Base-by-base conservation (phyloP, 352 stramenopile genomes). In the Phytophthora cactorum region DNA sequence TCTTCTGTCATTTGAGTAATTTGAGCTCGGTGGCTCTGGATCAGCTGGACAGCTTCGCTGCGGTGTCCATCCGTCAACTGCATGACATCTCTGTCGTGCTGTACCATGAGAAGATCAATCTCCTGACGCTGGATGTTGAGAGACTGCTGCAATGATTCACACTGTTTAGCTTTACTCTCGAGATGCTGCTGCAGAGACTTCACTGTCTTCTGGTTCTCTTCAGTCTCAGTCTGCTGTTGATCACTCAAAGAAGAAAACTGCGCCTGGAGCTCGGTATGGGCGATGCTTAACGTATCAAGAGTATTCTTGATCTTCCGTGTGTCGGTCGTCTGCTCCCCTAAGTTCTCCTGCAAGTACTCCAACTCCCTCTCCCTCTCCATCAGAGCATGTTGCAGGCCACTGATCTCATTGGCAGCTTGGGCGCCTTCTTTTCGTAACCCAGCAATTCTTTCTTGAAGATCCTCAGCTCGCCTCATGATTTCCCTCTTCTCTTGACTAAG, bases 361-460 rank as follows among this genome's bases (percentile, higher is more conserved):
- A 75, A n/a, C 50, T 75, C 68, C 46, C 59, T 75, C 50, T 75
- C 68, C 46, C 59, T 75, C 27, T 65, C 68, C 46, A 72, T 75
- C 3, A 75, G 52, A 25, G 68, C 57, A 12, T 69, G 63, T 3
- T 72, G 63, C 15, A 72, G 47, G 38, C 72, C 68, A 29, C 44
- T 66, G 2, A 72, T 46, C 8, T 75, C 47, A 31, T 36, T 57
- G 11, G 47, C 53, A 45, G 63, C 51, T 28, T n/a, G 57, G 54
- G 17, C 44, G 3, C 49, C 52, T 15, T 64, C 63, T 69, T 70
- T 70, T 12, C 58, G 51, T 34, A 75, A 34, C 10, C 57, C 52
- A 50, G 68, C 68, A 10, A 72, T 47, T 59, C 63, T 57, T 41
- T 75, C 68, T 66, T 75, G 68, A 4, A 75, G 63, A 14, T 63